Conservation (phyloP, 306 rosid species). For the Mimosa bimucronata region DNA sequence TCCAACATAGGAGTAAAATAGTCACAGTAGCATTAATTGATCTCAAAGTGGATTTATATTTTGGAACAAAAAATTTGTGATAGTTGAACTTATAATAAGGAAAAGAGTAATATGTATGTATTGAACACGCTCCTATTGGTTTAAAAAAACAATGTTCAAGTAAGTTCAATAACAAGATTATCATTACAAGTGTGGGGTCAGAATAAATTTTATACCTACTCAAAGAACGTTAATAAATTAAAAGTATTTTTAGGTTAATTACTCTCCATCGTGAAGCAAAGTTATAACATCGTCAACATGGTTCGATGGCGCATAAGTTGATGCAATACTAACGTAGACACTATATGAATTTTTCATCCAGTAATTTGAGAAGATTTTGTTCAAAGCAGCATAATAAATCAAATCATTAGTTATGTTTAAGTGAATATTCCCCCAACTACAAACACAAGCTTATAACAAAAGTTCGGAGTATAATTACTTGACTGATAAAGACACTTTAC, state of each 20-base stretch:
- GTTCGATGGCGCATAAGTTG: too few relatives aligned
- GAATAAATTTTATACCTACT: not conserved
- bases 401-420: not conserved
- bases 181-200: too few relatives aligned
- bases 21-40: too few relatives aligned
- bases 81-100: too few relatives aligned
- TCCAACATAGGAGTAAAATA: too few relatives aligned
- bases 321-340: too few relatives aligned
- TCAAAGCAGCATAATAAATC: not conserved
- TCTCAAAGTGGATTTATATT: too few relatives aligned
- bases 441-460: constrained; percentile 17
- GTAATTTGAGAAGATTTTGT: not conserved
- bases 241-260: not conserved
- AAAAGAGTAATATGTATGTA: too few relatives aligned
- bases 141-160: too few relatives aligned
- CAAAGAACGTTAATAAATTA: not conserved
- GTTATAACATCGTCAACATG: not conserved
- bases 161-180: too few relatives aligned
- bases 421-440: constrained; percentile 35
- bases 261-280: not conserved
- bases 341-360: not conserved
- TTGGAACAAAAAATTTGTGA: too few relatives aligned
- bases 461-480: constrained; percentile 42
- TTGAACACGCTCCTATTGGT: too few relatives aligned
- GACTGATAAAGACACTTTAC: constrained; percentile 49